Evolutionary conservation across 2,329 filamentous ascomycete species (phyloP), one percentile per base, ranked within the genome.

Genomic region (Thyridium curvatum): DNA sequence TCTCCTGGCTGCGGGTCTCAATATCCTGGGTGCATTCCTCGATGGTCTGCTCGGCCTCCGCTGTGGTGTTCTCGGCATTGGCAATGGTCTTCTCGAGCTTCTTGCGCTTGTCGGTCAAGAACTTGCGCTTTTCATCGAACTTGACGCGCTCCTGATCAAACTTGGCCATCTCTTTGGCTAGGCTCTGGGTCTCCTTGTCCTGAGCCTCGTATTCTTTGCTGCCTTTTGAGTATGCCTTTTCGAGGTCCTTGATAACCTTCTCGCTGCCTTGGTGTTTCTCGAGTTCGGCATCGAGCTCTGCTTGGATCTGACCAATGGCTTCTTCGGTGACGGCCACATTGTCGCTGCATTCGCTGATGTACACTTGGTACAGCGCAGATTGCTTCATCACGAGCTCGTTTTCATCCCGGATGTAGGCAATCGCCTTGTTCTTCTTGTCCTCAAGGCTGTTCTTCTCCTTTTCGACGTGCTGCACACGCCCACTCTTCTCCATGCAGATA

Each of bases 81-180:
- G 80, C 72, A 44, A 93, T 86, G 0, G 84, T 77, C 66, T 95
- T 97, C 49, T 97, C 88, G 12, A 95, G 74, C 65, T 98, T 98
- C 69, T 93, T 95, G 52, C 86, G 83, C 67, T 98, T 98, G 54
- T 83, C 84, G 3, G 77, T 71, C 48, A 98, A 66, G 61, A 97
- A 97, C 59, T 98, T 98, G 59, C 84, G 84, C 71, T 97, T 97
- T 62, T 98, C 94, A 48, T 97, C 91, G 49, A 94, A 90, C 56
- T 98, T 98, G 62, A 98, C 93, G 16, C 83, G 82, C 56, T 97
- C 93, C 57, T 97, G 95, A 55, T 98, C 94, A 45, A 94, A 89
- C 56, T 90, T 91, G 33, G 88, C 82, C 64, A 93, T 82, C 56
- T 97, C 87, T 57, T 95, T 95, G 44, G 84, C 67, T 39, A 95